phyloP scores from a whole-genome alignment of 306 rosid genomes.

The Castanospermum australe region DNA sequence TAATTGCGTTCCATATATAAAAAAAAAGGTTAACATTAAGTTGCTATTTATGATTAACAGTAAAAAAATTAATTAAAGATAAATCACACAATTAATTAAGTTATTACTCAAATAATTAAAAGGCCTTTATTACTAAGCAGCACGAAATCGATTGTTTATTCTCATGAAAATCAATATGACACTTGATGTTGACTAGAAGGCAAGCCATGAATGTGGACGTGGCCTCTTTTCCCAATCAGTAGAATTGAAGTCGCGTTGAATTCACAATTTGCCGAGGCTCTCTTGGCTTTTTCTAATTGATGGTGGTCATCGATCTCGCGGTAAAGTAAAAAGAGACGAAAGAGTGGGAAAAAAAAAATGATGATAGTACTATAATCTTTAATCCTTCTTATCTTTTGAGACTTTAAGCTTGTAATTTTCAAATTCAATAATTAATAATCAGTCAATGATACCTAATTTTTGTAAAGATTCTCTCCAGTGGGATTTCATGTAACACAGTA shows the following conservation, averaged over 20 bases:
- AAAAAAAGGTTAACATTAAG: too few species aligned
- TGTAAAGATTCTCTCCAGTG: slow-evolving; percentile 21
- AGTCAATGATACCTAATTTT: slow-evolving; percentile 31
- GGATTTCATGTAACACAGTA: slow-evolving; percentile 12
- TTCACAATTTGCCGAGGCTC: neutral
- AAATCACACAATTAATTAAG: neutral
- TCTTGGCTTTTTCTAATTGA: neutral
- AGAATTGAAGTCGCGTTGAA: neutral
- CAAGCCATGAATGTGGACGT: neutral
- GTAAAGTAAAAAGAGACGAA: slow-evolving; percentile 13
- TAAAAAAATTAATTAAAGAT: too few species aligned
- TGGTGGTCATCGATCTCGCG: neutral
- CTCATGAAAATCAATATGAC: neutral
- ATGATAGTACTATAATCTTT: slow-evolving; percentile 26
- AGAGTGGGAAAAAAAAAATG: neutral
- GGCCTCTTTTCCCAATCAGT: neutral
- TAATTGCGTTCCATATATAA: too few species aligned
- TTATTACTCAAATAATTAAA: neutral
- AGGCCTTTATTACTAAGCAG: neutral
- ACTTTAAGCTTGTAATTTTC: slow-evolving; percentile 20
- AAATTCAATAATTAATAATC: slow-evolving; percentile 31
- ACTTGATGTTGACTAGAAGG: slow-evolving; percentile 5
- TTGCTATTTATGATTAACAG: too few species aligned
- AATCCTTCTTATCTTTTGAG: slow-evolving; percentile 24
- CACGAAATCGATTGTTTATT: neutral